Percentiles rank a stretch among this genome's conserved stretches.
Conservation (phyloP, 108 stramenopile genomes). For the Licmophora abbreviata region DNA sequence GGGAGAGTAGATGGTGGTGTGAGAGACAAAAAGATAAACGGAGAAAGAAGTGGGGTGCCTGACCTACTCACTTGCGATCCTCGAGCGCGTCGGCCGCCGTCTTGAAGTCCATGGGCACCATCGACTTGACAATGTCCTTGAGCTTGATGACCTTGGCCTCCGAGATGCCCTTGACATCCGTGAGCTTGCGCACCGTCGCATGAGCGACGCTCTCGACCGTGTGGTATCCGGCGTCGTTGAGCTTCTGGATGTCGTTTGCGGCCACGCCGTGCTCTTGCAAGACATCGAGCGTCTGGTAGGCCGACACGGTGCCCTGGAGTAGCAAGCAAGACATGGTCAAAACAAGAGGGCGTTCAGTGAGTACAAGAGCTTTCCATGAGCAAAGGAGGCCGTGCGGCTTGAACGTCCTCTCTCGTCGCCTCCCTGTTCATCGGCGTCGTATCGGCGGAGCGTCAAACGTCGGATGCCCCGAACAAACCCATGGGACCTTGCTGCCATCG, state of each 20-base stretch:
- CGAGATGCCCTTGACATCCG: conserved; percentile 95
- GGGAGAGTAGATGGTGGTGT: too few species aligned
- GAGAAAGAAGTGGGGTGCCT: background rate
- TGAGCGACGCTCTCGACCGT: conserved; percentile 96
- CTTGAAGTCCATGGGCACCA: conserved; percentile 97
- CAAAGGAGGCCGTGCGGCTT: background rate
- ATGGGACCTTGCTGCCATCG: too few species aligned
- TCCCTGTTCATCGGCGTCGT: background rate
- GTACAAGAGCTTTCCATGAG: background rate
- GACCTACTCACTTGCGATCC: conserved; percentile 82
- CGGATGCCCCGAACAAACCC: too few species aligned
- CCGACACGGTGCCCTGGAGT: conserved; percentile 9
- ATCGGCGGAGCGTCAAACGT: background rate
- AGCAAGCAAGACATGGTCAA: background rate
- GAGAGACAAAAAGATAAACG: conserved; percentile 6
- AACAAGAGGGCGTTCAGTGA: background rate
- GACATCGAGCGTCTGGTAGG: conserved; percentile 62
- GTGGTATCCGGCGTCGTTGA: conserved; percentile 93
- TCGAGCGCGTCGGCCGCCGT: conserved; percentile 92
- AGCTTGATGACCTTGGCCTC: conserved; percentile 93
- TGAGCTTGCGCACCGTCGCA: conserved; percentile 87
- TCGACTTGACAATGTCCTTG: conserved; percentile 89
- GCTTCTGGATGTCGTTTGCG: conserved; percentile 90
- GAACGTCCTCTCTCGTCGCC: background rate
- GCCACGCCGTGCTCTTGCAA: conserved; percentile 95